These are phyloP conservation scores for Pulveroboletus frians DNA, from an alignment of 768 basidiomycete genomes.

Conservation along the genomic window DNA sequence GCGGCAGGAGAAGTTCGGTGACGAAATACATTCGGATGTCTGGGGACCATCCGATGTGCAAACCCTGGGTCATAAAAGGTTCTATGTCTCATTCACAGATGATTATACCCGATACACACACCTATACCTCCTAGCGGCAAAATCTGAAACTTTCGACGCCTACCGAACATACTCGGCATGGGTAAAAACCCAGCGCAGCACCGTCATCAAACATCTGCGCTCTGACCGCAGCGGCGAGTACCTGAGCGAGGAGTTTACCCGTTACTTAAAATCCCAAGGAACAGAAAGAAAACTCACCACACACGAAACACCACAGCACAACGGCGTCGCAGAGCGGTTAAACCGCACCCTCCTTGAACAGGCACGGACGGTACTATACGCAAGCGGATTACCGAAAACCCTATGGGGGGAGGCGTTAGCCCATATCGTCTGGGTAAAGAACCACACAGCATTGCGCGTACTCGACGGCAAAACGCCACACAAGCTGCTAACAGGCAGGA, in stretches of 20 bases:
- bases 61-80: background rate
- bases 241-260: background rate
- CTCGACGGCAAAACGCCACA: background rate
- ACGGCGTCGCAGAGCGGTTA: no score
- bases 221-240: background rate
- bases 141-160: background rate
- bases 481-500: background rate
- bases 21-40: background rate
- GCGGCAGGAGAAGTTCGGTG: background rate
- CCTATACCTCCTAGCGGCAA: background rate
- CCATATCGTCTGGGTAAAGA: background rate
- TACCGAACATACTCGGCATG: background rate
- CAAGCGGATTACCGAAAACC: background rate
- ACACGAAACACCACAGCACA: background rate
- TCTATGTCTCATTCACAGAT: background rate
- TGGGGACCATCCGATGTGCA: background rate
- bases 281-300: background rate
- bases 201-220: background rate
- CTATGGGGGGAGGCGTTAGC: background rate
- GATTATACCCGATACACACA: background rate
- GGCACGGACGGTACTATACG: no score
- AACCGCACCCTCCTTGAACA: no score
- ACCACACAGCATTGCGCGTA: background rate
- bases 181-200: background rate
- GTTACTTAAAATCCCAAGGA: background rate